Percentiles rank a stretch among this genome's conserved stretches.
Evolutionary conservation across 2,329 filamentous ascomycete species (phyloP).

Genomic region (Hypocreales sp.): DNA sequence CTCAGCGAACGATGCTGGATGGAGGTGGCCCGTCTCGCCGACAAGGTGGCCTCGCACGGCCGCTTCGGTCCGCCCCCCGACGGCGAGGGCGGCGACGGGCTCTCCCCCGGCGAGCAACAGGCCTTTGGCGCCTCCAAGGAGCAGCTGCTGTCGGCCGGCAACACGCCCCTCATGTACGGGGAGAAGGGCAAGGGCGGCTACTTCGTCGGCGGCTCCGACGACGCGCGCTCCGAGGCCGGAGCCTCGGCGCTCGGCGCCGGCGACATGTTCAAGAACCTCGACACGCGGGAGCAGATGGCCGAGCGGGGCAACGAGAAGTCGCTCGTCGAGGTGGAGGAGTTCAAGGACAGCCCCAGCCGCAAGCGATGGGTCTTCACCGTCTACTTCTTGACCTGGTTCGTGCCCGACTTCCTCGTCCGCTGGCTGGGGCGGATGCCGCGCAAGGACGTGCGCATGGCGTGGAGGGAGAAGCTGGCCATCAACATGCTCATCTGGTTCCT

Average conservation of each 20-base stretch:
- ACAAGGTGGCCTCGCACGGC: slow-evolving; percentile 38
- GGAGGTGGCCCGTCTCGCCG: slow-evolving; percentile 64
- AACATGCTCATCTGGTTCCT: slow-evolving; percentile 92
- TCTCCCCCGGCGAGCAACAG: slow-evolving; percentile 37
- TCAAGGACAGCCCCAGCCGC: slow-evolving; percentile 59
- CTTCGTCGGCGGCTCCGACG: slow-evolving; percentile 68
- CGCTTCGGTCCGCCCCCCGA: slow-evolving; percentile 29
- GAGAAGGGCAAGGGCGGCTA: slow-evolving; percentile 69
- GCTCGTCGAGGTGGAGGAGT: slow-evolving; percentile 79
- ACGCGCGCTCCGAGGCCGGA: slow-evolving; percentile 81
- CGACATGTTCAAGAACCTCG: slow-evolving; percentile 96
- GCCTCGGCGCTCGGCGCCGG: slow-evolving; percentile 80
- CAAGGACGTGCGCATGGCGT: slow-evolving; percentile 82
- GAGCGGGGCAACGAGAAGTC: slow-evolving; percentile 88
- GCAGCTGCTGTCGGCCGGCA: slow-evolving; percentile 34
- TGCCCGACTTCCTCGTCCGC: slow-evolving; percentile 73
- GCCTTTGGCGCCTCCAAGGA: slow-evolving; percentile 49
- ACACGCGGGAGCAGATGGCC: slow-evolving; percentile 85
- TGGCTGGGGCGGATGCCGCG: slow-evolving; percentile 71
- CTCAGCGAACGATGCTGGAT: slow-evolving; percentile 93
- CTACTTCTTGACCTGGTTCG: slow-evolving; percentile 69
- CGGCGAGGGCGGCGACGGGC: slow-evolving; percentile 46
- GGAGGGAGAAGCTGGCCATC: slow-evolving; percentile 96
- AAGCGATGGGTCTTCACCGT: slow-evolving; percentile 85
- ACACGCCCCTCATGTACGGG: slow-evolving; percentile 46